These are phyloP conservation scores for Neodidymelliopsis sp. DNA, from an alignment of 2,329 filamentous ascomycete genomes.

Conservation along the genomic window DNA sequence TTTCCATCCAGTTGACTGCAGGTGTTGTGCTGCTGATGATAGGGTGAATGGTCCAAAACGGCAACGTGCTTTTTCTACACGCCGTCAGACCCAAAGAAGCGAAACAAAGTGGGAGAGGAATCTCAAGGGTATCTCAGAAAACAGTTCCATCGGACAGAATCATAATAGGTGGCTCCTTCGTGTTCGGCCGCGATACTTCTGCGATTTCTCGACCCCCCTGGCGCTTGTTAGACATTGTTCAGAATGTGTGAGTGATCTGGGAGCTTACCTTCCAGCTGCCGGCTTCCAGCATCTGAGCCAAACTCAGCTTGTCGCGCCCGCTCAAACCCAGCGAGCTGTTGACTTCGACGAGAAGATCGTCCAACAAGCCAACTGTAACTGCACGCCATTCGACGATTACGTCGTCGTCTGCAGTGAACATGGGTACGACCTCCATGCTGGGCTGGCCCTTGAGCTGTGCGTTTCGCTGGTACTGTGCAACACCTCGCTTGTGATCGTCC, in stretches of 20 bases:
- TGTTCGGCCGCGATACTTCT: slow-evolving; percentile 93
- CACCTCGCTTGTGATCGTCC: slow-evolving; percentile 72
- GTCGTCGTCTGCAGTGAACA: slow-evolving; percentile 76
- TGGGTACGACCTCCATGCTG: slow-evolving; percentile 75
- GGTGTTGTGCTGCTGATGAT: slow-evolving; percentile 21
- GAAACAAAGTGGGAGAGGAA: slow-evolving; percentile 36
- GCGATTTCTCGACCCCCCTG: slow-evolving; percentile 93
- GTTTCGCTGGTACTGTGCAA: slow-evolving; percentile 74
- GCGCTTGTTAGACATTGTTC: neutral
- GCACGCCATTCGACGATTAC: slow-evolving; percentile 83
- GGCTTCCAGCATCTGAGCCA: slow-evolving; percentile 92
- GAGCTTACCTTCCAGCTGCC: slow-evolving; percentile 92
- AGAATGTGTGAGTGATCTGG: neutral
- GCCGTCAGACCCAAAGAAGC: slow-evolving; percentile 25
- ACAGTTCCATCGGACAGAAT: slow-evolving; percentile 97
- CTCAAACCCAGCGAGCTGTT: slow-evolving; percentile 72
- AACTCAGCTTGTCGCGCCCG: slow-evolving; percentile 72
- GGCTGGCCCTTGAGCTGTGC: slow-evolving; percentile 75
- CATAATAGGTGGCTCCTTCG: slow-evolving; percentile 94
- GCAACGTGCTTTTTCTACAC: slow-evolving; percentile 27
- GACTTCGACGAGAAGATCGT: slow-evolving; percentile 73
- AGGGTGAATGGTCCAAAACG: slow-evolving; percentile 17
- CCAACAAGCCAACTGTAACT: slow-evolving; percentile 76
- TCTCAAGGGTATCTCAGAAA: slow-evolving; percentile 69
- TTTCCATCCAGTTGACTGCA: slow-evolving; percentile 25